phyloP scores from a whole-genome alignment of 495 filamentous ascomycete genomes.

The Aspergillus heteromorphus region DNA sequence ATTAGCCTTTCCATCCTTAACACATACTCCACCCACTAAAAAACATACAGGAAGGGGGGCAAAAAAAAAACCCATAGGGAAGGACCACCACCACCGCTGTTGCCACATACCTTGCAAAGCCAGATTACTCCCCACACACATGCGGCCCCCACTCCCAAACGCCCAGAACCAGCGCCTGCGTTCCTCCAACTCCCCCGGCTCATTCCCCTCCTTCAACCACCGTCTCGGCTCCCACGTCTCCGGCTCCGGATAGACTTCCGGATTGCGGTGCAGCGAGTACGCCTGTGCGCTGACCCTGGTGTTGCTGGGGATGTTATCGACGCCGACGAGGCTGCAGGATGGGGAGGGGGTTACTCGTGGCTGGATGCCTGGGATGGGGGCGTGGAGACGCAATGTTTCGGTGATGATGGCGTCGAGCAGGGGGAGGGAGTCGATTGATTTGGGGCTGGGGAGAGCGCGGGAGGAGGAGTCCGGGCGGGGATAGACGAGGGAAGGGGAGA shows the following conservation, averaged over 20 bases:
- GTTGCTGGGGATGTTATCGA: constrained; percentile 53
- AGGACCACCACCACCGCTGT: no score
- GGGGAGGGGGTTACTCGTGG: constrained; percentile 64
- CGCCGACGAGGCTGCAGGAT: constrained; percentile 47
- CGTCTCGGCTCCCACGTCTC: constrained; percentile 57
- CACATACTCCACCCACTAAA: no score
- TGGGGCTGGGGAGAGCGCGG: constrained; percentile 46
- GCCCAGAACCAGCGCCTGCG: constrained; percentile 74
- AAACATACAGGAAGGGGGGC: no score
- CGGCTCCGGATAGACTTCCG: constrained; percentile 53
- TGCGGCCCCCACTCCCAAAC: constrained; percentile 75
- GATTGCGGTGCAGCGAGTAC: constrained; percentile 66
- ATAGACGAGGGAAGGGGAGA: constrained; percentile 33
- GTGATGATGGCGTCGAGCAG: constrained; percentile 67
- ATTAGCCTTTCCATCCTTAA: neutral
- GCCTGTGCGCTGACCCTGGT: constrained; percentile 66
- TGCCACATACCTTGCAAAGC: constrained; percentile 61
- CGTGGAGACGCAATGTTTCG: constrained; percentile 70
- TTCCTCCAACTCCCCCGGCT: constrained; percentile 41
- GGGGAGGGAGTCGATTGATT: constrained; percentile 64
- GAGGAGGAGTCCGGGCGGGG: constrained; percentile 15
- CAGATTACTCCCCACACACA: constrained; percentile 81
- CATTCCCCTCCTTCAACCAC: constrained; percentile 48
- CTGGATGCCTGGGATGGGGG: constrained; percentile 70
- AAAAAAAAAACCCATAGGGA: no score